Conservation (phyloP, 495 filamentous ascomycete genomes). For the Tuber brumale region DNA sequence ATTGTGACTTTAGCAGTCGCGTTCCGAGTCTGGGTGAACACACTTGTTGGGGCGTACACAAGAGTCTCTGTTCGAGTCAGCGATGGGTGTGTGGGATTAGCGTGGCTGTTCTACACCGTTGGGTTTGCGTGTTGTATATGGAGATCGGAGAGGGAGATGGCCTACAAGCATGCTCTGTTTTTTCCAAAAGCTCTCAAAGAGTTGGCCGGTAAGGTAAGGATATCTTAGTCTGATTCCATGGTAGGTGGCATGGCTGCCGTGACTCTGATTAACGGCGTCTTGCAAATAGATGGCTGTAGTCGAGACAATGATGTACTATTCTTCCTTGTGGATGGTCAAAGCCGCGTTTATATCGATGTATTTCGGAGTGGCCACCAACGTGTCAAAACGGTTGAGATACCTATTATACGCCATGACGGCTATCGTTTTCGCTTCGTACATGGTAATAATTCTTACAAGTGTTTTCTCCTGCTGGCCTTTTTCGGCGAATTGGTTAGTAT, state of each 20-base stretch:
- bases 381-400: conserved; percentile 5
- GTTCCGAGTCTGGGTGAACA: conserved; percentile 9
- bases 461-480: conserved; percentile 10
- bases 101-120: conserved; percentile 9
- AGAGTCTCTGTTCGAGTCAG: conserved; percentile 8
- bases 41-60: background rate
- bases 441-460: conserved; percentile 1
- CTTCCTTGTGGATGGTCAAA: conserved; percentile 14
- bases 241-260: background rate
- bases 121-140: conserved; percentile 2
- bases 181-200: background rate
- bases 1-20: background rate
- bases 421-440: conserved; percentile 4
- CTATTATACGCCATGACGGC: conserved; percentile 6
- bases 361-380: conserved; percentile 11
- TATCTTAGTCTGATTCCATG: background rate
- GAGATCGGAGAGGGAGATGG: background rate
- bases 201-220: background rate
- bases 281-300: conserved; percentile 6
- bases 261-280: background rate
- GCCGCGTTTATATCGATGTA: conserved; percentile 17
- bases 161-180: background rate
- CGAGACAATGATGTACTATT: conserved; percentile 11
- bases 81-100: conserved; percentile 6
- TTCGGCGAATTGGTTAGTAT: conserved; percentile 10